Base-by-base conservation (phyloP, 805 yeast species). In the Cephaloascus albidus region DNA sequence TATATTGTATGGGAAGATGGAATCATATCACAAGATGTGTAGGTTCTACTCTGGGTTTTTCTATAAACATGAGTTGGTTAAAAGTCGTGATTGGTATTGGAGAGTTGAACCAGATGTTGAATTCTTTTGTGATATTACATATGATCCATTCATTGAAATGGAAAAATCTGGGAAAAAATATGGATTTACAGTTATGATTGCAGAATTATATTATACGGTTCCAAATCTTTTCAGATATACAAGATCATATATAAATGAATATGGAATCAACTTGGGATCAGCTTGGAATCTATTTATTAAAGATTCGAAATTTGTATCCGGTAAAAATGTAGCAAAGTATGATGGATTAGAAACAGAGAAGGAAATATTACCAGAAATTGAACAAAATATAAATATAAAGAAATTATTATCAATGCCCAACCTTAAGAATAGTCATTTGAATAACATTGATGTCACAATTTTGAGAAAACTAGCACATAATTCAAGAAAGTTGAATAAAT, bases 81-180 rank as follows among this genome's bases (percentile, higher is more conserved):
- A 60, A 38, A 71, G 77, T 43, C 70, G 78, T 40, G 87, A 88
- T 44, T 90, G 96, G 94, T 90, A 88, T 61, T 89, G 97, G 96
- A 71, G 97, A 40, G 87, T 93, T 10, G 98, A 93, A 58, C 97
- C 97, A 3, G 83, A 83, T 46, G 93, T 90, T 33, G 81, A 85
- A 47, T 87, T 86, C 54, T 87, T 71, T 55, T 90, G 98, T 60
- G 97, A 90, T 57, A 59, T 88, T 40, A 82, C 95, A 0, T 87
- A 89, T 60, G 97, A 90, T 60, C 95, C 96, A 12, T 93, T 90
- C 53, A 48, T 70, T 14, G 86, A 83, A 50, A 87, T 90, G 97
- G 74, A 74, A 38, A 66, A 64, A 37, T 52, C 55, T 42, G 73
- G 76, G 35, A 89, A 89, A 58, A 74, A 72, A 48, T 89, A 89